Conservation (phyloP, 1,284 basidiomycete species). For the Ganoderma multipileum region DNA sequence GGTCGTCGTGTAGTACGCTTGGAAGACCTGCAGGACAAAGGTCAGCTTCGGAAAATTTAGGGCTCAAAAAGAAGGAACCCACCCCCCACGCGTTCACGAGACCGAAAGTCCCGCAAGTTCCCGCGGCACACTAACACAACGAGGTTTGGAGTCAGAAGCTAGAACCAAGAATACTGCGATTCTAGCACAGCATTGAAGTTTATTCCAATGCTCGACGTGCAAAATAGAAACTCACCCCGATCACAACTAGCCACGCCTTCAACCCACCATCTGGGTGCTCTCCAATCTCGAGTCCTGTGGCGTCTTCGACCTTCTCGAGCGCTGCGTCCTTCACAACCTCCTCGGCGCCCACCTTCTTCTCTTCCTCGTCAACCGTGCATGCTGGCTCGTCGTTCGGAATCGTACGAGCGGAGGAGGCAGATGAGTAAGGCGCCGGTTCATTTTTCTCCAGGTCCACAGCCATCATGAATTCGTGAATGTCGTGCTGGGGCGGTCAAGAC, state of each 20-base stretch:
- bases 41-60: not conserved
- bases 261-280: conserved; percentile 47
- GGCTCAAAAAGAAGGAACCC: conserved; percentile 23
- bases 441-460: not conserved
- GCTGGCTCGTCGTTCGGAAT: not conserved
- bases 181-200: not conserved
- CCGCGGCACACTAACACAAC: conserved; percentile 29
- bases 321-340: conserved; percentile 3
- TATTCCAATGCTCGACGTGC: not conserved
- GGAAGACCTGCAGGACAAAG: conserved; percentile 46
- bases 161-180: not conserved
- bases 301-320: not conserved
- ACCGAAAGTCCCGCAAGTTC: conserved; percentile 46
- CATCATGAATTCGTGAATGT: not conserved
- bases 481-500: not conserved
- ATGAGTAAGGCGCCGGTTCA: not conserved
- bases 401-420: conserved; percentile 11
- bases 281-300: not conserved
- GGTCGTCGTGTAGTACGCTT: conserved; percentile 50
- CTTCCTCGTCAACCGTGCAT: not conserved
- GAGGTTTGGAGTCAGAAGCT: not conserved
- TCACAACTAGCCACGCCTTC: conserved; percentile 46
- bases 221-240: conserved; percentile 42
- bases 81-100: conserved; percentile 53
- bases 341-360: not conserved